Percentiles rank a stretch among this genome's conserved stretches.
Conservation (phyloP, 176 grass and related monocot genomes). For the Coix lacrymajobi region DNA sequence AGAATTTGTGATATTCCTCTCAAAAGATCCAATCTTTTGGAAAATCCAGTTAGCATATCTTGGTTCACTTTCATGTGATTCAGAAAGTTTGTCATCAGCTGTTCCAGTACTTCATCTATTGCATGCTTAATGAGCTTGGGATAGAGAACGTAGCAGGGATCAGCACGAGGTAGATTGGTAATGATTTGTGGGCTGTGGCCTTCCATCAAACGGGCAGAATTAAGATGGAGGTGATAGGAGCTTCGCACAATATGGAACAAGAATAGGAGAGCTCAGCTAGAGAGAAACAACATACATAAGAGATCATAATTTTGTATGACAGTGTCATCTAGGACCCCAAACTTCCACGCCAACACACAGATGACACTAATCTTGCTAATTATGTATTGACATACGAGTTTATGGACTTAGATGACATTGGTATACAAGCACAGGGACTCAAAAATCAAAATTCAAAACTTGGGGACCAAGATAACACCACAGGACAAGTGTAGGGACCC, state of each 20-base stretch:
- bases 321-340: too few species aligned
- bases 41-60: background rate
- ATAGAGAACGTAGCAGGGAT: background rate
- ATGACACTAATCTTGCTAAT: too few species aligned
- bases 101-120: background rate
- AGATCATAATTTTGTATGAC: too few species aligned
- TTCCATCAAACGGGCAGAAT: background rate
- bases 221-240: background rate
- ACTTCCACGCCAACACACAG: too few species aligned
- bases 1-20: background rate
- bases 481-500: too few species aligned
- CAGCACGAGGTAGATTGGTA: background rate
- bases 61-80: background rate
- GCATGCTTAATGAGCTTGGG: background rate
- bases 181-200: background rate
- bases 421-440: too few species aligned
- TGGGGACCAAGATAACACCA: too few species aligned
- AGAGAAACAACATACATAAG: background rate
- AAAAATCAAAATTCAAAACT: too few species aligned
- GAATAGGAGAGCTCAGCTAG: background rate
- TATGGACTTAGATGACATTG: too few species aligned
- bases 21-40: background rate
- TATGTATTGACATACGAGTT: too few species aligned
- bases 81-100: background rate
- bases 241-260: too few species aligned